A percentile compares a stretch with the other conserved stretches of the same genome.
Evolutionary conservation across 2,329 filamentous ascomycete genomes (phyloP).

Genomic region (Aspergillus ochraceus): DNA sequence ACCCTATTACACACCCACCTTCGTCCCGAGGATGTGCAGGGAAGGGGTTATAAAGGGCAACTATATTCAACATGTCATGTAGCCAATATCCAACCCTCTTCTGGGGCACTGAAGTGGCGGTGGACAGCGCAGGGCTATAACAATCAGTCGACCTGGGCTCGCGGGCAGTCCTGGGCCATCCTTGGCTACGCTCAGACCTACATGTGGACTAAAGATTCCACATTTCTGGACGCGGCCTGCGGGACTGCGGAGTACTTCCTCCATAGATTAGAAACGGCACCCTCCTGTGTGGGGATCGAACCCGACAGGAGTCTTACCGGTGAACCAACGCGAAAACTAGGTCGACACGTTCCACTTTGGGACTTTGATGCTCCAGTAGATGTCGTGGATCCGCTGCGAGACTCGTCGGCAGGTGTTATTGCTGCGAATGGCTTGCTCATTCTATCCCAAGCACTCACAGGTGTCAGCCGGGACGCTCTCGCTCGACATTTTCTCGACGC

Average conservation of each 20-base stretch:
- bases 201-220: slow-evolving; percentile 30
- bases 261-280: slow-evolving; percentile 30
- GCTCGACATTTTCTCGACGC: slow-evolving; percentile 6
- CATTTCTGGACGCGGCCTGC: slow-evolving; percentile 37
- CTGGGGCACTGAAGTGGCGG: slow-evolving; percentile 15
- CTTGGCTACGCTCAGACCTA: slow-evolving; percentile 43
- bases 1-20: slow-evolving; percentile 38
- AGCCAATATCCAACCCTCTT: slow-evolving; percentile 20
- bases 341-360: slow-evolving; percentile 33
- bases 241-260: slow-evolving; percentile 42
- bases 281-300: slow-evolving; percentile 13
- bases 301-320: not conserved
- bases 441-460: slow-evolving; percentile 31
- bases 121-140: slow-evolving; percentile 24
- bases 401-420: slow-evolving; percentile 43
- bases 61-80: slow-evolving; percentile 22
- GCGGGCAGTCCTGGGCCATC: slow-evolving; percentile 28
- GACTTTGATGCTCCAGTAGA: slow-evolving; percentile 42
- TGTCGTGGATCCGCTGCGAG: slow-evolving; percentile 29
- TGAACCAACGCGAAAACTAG: not conserved
- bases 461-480: not conserved
- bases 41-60: slow-evolving; percentile 5
- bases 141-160: slow-evolving; percentile 22
- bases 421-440: slow-evolving; percentile 45
- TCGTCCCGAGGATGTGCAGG: slow-evolving; percentile 22